These are phyloP conservation scores for Calocera viscosa DNA, from an alignment of 768 basidiomycete genomes.

Conservation along the genomic window DNA sequence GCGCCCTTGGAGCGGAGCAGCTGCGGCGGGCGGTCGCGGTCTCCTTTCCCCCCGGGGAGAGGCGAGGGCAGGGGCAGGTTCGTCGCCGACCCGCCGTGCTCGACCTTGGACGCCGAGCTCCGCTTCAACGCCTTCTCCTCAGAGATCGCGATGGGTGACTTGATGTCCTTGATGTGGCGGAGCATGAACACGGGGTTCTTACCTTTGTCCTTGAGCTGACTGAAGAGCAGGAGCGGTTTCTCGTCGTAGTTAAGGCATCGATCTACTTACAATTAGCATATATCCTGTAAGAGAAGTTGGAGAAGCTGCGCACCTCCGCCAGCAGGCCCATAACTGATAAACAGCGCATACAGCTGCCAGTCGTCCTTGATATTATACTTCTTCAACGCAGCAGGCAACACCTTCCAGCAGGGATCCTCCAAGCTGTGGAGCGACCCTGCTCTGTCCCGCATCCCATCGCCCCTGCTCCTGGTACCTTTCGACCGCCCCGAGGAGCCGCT, in stretches of 20 bases:
- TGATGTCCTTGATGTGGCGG: constrained; percentile 91
- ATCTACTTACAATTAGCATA: constrained; percentile 57
- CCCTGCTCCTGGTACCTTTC: neutral
- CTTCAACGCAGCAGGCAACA: constrained; percentile 91
- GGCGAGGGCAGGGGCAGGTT: neutral
- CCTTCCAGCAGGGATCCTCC: constrained; percentile 98
- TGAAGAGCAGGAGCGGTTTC: constrained; percentile 92
- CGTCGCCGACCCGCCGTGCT: constrained; percentile 14
- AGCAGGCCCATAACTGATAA: constrained; percentile 91
- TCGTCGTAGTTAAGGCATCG: constrained; percentile 96
- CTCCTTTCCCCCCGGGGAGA: constrained; percentile 7
- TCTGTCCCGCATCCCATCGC: neutral
- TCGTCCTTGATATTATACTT: constrained; percentile 99
- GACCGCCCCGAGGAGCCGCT: neutral
- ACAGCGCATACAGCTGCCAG: constrained; percentile 99
- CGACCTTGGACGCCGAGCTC: constrained; percentile 11
- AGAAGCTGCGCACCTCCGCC: constrained; percentile 46
- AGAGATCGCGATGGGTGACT: constrained; percentile 92
- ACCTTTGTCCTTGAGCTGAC: constrained; percentile 90
- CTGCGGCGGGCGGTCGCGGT: neutral
- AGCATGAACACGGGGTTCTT: constrained; percentile 99
- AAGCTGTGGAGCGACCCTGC: constrained; percentile 38
- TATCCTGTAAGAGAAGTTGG: constrained; percentile 32
- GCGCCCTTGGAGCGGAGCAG: neutral
- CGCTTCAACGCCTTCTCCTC: constrained; percentile 89